Conservation (phyloP, 306 rosid species). For the Pueraria montana region DNA sequence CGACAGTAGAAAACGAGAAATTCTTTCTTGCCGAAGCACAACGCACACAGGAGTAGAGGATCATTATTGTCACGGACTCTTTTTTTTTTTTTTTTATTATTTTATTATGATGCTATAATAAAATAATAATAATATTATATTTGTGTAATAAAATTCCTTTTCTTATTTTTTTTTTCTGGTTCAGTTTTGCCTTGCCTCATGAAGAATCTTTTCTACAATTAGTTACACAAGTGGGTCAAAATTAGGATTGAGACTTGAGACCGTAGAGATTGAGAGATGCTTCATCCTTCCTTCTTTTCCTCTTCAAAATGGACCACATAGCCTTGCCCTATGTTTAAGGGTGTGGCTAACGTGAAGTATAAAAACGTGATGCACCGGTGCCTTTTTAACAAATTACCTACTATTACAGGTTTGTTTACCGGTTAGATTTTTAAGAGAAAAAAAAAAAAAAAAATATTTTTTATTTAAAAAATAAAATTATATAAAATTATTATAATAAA, state of each 20-base stretch:
- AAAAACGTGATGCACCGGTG: no score
- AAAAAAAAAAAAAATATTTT: no score
- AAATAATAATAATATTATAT: not conserved
- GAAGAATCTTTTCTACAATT: not conserved
- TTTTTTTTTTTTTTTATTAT: not conserved
- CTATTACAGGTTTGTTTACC: no score
- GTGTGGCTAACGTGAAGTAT: no score
- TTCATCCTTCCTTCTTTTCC: constrained; percentile 20
- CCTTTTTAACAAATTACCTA: no score
- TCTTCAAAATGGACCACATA: not conserved
- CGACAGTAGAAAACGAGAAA: not conserved
- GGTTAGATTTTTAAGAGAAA: no score
- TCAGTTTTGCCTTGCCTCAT: not conserved
- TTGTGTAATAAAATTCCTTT: not conserved
- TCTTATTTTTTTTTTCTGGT: not conserved
- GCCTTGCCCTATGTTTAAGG: not conserved
- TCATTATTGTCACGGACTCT: constrained; percentile 24
- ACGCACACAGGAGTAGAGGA: not conserved
- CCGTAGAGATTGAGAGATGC: not conserved
- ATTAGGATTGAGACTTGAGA: not conserved
- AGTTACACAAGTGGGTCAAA: constrained; percentile 22
- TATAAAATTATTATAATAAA: no score
- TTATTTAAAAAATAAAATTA: no score
- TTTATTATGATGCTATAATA: not conserved
- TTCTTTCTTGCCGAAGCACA: constrained; percentile 3